Evolutionary conservation across 176 grass and related monocot genomes (phyloP), one percentile per base, ranked within the genome.

Genomic region (Oryza brachyantha): DNA sequence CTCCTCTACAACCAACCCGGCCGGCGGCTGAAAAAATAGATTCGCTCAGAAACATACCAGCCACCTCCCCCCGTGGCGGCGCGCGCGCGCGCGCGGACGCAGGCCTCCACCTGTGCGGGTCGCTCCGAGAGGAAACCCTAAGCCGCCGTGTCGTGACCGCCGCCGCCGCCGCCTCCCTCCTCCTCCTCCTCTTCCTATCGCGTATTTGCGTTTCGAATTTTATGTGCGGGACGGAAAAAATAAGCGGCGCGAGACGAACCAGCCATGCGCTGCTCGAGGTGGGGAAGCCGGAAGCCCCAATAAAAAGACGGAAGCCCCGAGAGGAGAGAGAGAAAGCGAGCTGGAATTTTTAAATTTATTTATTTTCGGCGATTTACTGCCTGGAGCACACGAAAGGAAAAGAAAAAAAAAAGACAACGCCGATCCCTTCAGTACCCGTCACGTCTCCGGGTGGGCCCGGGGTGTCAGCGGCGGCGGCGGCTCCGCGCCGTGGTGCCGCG

Each of bases 201-300:
- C 76, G 70, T 81, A 75, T 59, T 66, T 41, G 75, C 76, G 70
- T 81, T 80, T 59, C 34, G 64, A 79, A 81, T 48, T 43, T 52
- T 66, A 79, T 64, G 68, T 66, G 87, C 28, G 75, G 40, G 16
- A 26, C 50, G 7, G 7, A 21, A 14, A 28, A n/a, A 66, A 76
- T 65, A 76, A 71, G 86, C 82, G 77, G 86, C 82, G 77, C 86
- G 81, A 68, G 68, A 35, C 82, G 75, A 24, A 79, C 38, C 80
- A 80, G 65, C 34, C 78, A 22, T 48, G 35, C 77, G 42, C 66
- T 35, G 41, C 48, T 36, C 50, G 1, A 21, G 22, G n/a, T n/a
- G n/a, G n/a, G n/a, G n/a, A n/a, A n/a, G n/a, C n/a, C n/a, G 25
- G 42, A 29, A 41, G 40, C 6, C 50, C 21, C 50, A 69, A 70